Evolutionary conservation across 179 eudicot species (phyloP), one percentile per base, ranked within the genome.

Genomic region (Heliamphora pulchella): DNA sequence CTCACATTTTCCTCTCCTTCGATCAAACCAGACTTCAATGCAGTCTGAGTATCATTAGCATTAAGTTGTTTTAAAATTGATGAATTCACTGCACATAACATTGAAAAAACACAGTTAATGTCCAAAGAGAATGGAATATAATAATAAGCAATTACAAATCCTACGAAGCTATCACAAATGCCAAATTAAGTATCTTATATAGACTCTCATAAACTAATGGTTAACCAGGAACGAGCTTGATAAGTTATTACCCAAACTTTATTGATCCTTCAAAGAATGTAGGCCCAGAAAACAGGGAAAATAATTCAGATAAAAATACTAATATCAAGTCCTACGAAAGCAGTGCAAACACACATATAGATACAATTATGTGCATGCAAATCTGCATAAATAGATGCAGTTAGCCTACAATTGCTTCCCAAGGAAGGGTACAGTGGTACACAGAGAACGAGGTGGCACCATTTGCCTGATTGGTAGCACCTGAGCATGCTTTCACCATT

Each of bases 1-100:
- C 97, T 89, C 85, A 94, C 98, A 86, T 88, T 84, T 82, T 87
- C 91, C 58, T 87, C 92, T 76, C 64, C 88, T 82, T 81, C 90
- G 1, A 67, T 68, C 78, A 79, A 68, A n/a, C 85, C 86, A 11
- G 83, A 80, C 41, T 81, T 80, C 67, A 57, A 80, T 62, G 75
- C 77, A 76, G 80, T 68, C 70, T 71, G 84, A n/a, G 77, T 76
- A 64, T 78, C 79, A 48, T 54, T 81, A 50, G 84, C 79, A 80
- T 80, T 84, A 71, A 87, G 83, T 74, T 80, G 87, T 51, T 83
- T 87, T 67, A 86, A 79, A 78, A 78, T 77, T 81, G 70, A 78
- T 74, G 84, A 86, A 80, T 81, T 83, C 78, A 77, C 97, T 93
- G 89, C 51, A 41, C 5, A 74, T 59, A 18, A 62, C 71, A 73